A percentile compares a stretch with the other conserved stretches of the same genome.
Evolutionary conservation across 441 rosid species (phyloP).

Genomic region (Eruca vesicaria): DNA sequence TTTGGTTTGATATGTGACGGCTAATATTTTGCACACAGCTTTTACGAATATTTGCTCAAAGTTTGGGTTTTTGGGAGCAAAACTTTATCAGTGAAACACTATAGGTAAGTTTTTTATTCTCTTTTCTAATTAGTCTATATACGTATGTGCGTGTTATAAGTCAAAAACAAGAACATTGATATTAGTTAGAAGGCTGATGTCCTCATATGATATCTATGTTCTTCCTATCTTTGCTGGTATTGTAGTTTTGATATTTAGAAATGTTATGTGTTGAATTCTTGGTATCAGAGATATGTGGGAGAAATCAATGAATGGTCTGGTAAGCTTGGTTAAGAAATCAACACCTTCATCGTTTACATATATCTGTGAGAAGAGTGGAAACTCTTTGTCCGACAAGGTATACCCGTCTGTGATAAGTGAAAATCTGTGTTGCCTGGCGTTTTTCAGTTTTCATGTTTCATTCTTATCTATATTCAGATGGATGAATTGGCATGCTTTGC

Average conservation of each 20-base stretch:
- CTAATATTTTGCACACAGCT: conserved; percentile 52
- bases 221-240: conserved; percentile 7
- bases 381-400: conserved; percentile 72
- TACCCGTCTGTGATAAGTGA: not conserved
- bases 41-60: conserved; percentile 96
- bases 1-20: conserved; percentile 15
- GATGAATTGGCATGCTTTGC: conserved; percentile 99
- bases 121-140: not conserved
- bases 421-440: not conserved
- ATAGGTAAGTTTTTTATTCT: conserved; percentile 52
- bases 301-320: conserved; percentile 93
- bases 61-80: conserved; percentile 97
- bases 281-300: conserved; percentile 96
- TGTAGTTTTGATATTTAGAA: not conserved
- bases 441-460: conserved; percentile 11
- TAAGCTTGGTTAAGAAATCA: conserved; percentile 75
- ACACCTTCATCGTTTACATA: conserved; percentile 89
- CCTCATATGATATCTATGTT: not conserved
- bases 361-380: conserved; percentile 85
- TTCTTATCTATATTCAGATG: conserved; percentile 53
- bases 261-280: conserved; percentile 18
- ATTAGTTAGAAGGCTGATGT: not conserved
- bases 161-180: not conserved
- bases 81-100: conserved; percentile 66
- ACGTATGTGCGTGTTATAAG: not conserved